phyloP scores from a whole-genome alignment of 2,329 filamentous ascomycete genomes.

The Xylaria sp. region DNA sequence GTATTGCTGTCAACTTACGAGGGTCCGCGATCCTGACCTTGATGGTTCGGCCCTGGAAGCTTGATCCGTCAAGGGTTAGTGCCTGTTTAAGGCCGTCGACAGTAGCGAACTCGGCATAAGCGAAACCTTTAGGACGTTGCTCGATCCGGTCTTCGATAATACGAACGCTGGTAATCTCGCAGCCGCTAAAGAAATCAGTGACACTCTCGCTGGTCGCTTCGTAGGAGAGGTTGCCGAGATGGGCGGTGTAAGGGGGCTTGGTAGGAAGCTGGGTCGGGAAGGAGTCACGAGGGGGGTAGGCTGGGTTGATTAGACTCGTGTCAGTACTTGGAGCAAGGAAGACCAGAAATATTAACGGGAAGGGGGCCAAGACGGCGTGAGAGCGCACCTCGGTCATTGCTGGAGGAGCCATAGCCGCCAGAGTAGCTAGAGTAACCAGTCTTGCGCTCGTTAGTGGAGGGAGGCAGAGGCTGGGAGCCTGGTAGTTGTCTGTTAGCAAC shows the following conservation, averaged over 20 bases:
- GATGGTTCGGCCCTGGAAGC: constrained; percentile 89
- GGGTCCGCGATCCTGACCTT: constrained; percentile 96
- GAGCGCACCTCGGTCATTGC: constrained; percentile 51
- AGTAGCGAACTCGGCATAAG: constrained; percentile 92
- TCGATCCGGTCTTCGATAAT: constrained; percentile 97
- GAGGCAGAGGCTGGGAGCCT: constrained; percentile 69
- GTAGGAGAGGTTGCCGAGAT: constrained; percentile 96
- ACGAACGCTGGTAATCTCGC: constrained; percentile 88
- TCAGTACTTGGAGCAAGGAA: constrained; percentile 2
- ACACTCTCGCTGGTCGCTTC: constrained; percentile 88
- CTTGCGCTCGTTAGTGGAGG: constrained; percentile 49
- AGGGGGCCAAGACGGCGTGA: neutral
- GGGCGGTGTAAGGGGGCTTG: constrained; percentile 93
- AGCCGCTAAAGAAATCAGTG: constrained; percentile 84
- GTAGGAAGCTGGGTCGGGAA: constrained; percentile 80
- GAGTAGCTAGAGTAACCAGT: constrained; percentile 45
- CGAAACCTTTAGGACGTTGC: constrained; percentile 95
- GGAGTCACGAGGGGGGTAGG: constrained; percentile 75
- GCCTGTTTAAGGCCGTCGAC: constrained; percentile 93
- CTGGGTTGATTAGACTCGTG: constrained; percentile 49
- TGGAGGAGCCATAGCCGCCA: constrained; percentile 39
- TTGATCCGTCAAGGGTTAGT: constrained; percentile 81
- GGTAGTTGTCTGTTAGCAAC: constrained; percentile 20
- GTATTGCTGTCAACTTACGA: constrained; percentile 72
- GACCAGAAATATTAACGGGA: neutral